Conservation (phyloP, 192 early-diverging fungal species). For the Coemansia sp. region DNA sequence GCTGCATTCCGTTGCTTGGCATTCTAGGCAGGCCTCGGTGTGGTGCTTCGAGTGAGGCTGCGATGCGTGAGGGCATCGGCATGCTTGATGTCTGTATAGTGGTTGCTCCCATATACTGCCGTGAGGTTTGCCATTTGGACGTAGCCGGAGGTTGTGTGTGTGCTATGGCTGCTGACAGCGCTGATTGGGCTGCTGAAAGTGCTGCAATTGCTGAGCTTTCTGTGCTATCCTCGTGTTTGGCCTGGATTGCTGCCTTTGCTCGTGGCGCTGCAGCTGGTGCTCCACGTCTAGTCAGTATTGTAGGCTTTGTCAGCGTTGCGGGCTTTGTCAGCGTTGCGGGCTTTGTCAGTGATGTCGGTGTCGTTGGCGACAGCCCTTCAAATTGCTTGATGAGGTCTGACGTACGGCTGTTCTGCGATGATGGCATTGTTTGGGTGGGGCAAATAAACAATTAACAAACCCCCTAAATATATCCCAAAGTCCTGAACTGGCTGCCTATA, state of each 20-base stretch:
- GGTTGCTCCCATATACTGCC: background rate
- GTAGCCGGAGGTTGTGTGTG: background rate
- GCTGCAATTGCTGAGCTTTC: background rate
- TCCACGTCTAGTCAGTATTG: background rate
- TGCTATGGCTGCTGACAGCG: slow-evolving; percentile 7
- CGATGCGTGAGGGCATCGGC: background rate
- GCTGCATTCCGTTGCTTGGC: background rate
- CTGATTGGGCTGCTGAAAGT: slow-evolving; percentile 5
- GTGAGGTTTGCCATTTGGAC: background rate
- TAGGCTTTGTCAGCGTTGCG: background rate
- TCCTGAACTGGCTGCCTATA: background rate
- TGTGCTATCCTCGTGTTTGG: background rate
- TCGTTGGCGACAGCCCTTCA: slow-evolving; percentile 25
- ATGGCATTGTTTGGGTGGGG: background rate
- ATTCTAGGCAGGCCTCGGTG: background rate
- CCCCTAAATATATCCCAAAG: background rate
- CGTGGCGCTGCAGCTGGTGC: background rate
- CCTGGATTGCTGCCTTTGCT: background rate
- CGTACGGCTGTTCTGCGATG: slow-evolving; percentile 15
- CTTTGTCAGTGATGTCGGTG: background rate
- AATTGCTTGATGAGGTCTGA: slow-evolving; percentile 47
- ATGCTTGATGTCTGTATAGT: background rate
- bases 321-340: slow-evolving; percentile 1
- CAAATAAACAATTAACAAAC: background rate
- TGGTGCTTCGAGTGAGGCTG: background rate